A percentile compares a stretch with the other conserved stretches of the same genome.
Evolutionary conservation across 352 stramenopile species (phyloP).

Genomic region (Globisporangium radiosum): DNA sequence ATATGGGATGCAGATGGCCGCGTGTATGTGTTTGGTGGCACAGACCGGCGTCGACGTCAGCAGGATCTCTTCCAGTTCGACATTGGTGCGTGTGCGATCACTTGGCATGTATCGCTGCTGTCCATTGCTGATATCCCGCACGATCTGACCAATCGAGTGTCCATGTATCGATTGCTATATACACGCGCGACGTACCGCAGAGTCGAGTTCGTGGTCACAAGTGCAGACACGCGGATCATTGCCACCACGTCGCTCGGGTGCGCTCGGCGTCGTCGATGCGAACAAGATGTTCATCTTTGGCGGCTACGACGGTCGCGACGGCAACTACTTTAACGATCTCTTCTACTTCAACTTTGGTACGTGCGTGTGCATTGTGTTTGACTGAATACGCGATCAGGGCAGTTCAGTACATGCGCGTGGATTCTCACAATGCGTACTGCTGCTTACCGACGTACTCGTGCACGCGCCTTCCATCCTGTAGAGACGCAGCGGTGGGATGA

Average conservation of each 20-base stretch:
- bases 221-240: slow-evolving; percentile 57
- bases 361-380: neutral
- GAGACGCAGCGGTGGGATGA: slow-evolving; percentile 65
- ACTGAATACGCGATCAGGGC: too few species aligned
- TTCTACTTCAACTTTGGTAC: slow-evolving; percentile 85
- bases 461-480: neutral
- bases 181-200: slow-evolving; percentile 5
- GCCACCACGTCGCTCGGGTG: slow-evolving; percentile 66
- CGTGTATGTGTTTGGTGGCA: slow-evolving; percentile 85
- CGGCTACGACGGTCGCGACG: slow-evolving; percentile 84
- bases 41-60: slow-evolving; percentile 66
- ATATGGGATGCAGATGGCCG: slow-evolving; percentile 28
- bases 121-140: neutral
- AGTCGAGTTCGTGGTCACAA: slow-evolving; percentile 62
- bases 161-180: too few species aligned
- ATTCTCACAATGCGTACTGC: too few species aligned
- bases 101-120: neutral
- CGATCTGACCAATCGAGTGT: too few species aligned
- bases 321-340: slow-evolving; percentile 88
- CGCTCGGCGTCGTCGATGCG: slow-evolving; percentile 71
- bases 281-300: slow-evolving; percentile 88
- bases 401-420: too few species aligned
- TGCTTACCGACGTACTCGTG: neutral
- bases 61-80: slow-evolving; percentile 86
- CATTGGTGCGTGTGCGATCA: slow-evolving; percentile 26